Evolutionary conservation across 805 yeast species (phyloP), one percentile per base, ranked within the genome.

Genomic region (Yarrowia sp.): DNA sequence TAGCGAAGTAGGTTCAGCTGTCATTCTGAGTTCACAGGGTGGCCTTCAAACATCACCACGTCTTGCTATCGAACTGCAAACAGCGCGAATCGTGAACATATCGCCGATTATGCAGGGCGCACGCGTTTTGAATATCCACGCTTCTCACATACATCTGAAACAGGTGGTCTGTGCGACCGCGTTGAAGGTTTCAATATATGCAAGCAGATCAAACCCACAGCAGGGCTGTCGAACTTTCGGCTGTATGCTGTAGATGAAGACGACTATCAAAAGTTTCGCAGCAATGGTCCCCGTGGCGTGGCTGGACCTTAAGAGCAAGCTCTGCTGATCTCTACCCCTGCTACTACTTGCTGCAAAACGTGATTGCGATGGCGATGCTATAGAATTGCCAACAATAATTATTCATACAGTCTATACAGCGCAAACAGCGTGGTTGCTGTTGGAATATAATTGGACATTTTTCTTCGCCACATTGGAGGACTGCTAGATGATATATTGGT

Each of bases 121-220:
- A n/a, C n/a, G n/a, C n/a, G n/a, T n/a, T n/a, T n/a, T n/a, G n/a
- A n/a, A n/a, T n/a, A n/a, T n/a, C n/a, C n/a, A n/a, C n/a, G n/a
- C n/a, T n/a, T n/a, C n/a, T n/a, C n/a, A n/a, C n/a, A n/a, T n/a
- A n/a, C n/a, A n/a, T n/a, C n/a, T n/a, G n/a, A n/a, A n/a, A n/a
- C n/a, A n/a, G n/a, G n/a, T n/a, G n/a, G n/a, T n/a, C n/a, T n/a
- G n/a, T n/a, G n/a, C n/a, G n/a, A n/a, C n/a, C n/a, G n/a, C 22
- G 16, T 38, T 10, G 29, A 14, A 42, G 33, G 49, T 42, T 42
- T 25, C 49, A 42, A 42, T 42, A 25, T 42, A 42, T 42, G 49
- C 49, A 42, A 42, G 49, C 49, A 16, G 32, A 42, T 42, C 49
- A 24, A 41, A 41, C 47, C 47, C 25, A 13, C 25, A n/a, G 42